These are phyloP conservation scores for Moniliophthora roreri DNA, from an alignment of 1,284 basidiomycete species.

Conservation along the genomic window DNA sequence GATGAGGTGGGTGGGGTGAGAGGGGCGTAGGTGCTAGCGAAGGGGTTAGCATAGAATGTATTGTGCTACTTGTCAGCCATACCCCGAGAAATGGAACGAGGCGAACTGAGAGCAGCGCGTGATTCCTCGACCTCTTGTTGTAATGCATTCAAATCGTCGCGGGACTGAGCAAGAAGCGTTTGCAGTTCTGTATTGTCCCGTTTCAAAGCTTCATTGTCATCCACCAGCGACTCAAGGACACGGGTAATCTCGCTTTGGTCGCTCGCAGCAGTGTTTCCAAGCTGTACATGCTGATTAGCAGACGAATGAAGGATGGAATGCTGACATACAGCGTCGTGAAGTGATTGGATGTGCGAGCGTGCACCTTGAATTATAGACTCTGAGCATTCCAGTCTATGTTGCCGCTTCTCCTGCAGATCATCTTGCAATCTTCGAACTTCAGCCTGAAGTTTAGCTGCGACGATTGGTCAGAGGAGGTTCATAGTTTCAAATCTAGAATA, in stretches of 20 bases:
- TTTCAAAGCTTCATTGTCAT: constrained; percentile 81
- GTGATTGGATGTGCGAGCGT: constrained; percentile 59
- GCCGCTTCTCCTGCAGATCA: constrained; percentile 63
- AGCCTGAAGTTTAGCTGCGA: constrained; percentile 68
- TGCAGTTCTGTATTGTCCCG: constrained; percentile 81
- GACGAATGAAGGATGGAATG: constrained; percentile 18
- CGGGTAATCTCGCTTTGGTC: constrained; percentile 60
- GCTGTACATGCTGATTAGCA: constrained; percentile 27
- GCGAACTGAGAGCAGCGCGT: constrained; percentile 43
- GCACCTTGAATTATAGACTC: constrained; percentile 75
- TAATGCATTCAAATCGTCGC: constrained; percentile 72
- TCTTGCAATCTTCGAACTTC: constrained; percentile 67
- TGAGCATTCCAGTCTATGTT: constrained; percentile 70
- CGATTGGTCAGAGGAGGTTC: constrained; percentile 3
- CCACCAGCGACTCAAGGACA: constrained; percentile 79
- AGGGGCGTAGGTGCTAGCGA: constrained; percentile 34
- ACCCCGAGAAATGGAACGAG: constrained; percentile 44
- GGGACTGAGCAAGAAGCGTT: constrained; percentile 66
- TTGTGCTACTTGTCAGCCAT: constrained; percentile 14
- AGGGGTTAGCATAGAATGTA: not conserved
- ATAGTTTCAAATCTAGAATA: constrained; percentile 17
- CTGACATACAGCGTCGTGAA: constrained; percentile 53
- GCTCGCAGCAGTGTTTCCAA: constrained; percentile 38
- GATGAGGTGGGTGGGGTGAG: constrained; percentile 22
- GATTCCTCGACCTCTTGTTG: constrained; percentile 78